Conservation (phyloP, 371 early-diverging fungal genomes). For the Batrachochytrium dendrobatidis region DNA sequence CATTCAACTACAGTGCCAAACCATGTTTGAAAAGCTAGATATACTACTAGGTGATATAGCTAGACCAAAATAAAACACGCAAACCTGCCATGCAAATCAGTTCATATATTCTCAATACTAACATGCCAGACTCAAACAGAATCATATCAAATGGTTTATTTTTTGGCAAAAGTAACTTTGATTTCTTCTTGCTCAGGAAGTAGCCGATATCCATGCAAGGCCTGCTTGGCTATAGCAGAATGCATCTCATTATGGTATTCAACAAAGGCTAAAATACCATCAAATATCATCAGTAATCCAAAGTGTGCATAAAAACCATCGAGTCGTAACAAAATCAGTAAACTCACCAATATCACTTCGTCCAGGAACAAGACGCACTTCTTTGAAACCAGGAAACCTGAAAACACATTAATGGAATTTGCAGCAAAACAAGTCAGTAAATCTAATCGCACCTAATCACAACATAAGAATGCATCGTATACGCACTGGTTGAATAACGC, state of each 20-base stretch:
- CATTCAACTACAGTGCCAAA: too few species aligned
- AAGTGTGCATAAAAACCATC: not conserved
- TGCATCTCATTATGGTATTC: conserved; percentile 78
- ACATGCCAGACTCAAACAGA: too few species aligned
- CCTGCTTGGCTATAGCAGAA: conserved; percentile 30
- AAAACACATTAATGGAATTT: not conserved
- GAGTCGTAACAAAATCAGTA: not conserved
- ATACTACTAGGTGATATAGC: too few species aligned
- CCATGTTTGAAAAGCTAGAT: too few species aligned
- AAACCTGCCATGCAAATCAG: too few species aligned
- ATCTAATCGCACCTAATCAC: not conserved
- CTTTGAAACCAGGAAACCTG: conserved; percentile 76
- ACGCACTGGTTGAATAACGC: conserved; percentile 39
- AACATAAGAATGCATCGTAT: not conserved
- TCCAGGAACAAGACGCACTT: conserved; percentile 86
- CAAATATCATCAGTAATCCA: not conserved
- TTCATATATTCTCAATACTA: too few species aligned
- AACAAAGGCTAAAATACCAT: conserved; percentile 62
- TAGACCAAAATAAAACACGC: too few species aligned
- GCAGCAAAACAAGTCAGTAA: not conserved
- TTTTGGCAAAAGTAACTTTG: conserved; percentile 40
- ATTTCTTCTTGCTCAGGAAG: conserved; percentile 30
- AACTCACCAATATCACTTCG: conserved; percentile 67
- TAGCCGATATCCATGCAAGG: conserved; percentile 32
- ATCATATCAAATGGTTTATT: too few species aligned